These are phyloP conservation scores for Rhizopogon vinicolor DNA, from an alignment of 768 basidiomycete species.

Conservation along the genomic window DNA sequence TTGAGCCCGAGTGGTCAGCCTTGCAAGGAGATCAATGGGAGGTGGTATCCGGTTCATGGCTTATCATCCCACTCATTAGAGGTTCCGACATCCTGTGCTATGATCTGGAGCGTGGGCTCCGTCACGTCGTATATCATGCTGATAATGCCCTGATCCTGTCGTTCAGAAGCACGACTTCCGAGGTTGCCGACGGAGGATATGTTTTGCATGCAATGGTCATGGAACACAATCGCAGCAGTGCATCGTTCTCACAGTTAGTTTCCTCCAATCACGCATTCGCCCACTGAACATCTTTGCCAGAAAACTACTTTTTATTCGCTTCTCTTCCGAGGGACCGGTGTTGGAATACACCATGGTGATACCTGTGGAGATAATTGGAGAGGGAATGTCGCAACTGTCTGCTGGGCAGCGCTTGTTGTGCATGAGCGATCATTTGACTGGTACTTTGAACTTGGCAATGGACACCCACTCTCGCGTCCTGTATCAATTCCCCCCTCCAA, in stretches of 20 bases:
- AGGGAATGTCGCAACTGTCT: neutral
- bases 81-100: neutral
- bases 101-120: neutral
- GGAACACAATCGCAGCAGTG: neutral
- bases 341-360: neutral
- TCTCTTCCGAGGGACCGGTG: neutral
- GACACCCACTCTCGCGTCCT: neutral
- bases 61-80: neutral
- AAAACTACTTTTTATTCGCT: neutral
- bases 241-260: neutral
- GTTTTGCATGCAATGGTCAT: neutral
- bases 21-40: slow-evolving; percentile 1
- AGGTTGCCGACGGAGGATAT: neutral
- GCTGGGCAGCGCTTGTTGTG: neutral
- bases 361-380: neutral
- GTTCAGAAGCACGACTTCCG: neutral
- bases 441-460: neutral
- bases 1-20: neutral
- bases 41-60: neutral
- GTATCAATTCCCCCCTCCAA: neutral
- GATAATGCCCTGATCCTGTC: neutral
- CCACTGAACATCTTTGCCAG: neutral
- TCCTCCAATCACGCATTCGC: neutral
- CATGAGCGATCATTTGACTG: slow-evolving; percentile 1
- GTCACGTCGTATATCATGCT: neutral